phyloP scores from a whole-genome alignment of 2,329 filamentous ascomycete genomes.

The Cercospora sp. region DNA sequence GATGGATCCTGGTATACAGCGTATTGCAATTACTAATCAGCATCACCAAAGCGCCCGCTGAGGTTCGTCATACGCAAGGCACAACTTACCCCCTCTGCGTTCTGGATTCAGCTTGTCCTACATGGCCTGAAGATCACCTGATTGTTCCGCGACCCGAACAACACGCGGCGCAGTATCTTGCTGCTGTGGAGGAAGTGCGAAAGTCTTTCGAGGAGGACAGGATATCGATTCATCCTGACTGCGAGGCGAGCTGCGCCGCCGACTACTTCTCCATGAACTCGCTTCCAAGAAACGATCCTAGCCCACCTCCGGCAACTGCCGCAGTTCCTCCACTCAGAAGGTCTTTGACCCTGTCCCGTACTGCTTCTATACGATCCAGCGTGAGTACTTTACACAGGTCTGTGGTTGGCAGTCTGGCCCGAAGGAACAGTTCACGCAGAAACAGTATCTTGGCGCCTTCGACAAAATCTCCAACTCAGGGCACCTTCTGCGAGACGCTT shows the following conservation, averaged over 20 bases:
- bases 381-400: slow-evolving; percentile 35
- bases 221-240: slow-evolving; percentile 48
- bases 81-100: slow-evolving; percentile 62
- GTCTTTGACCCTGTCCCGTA: slow-evolving; percentile 33
- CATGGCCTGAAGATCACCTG: slow-evolving; percentile 38
- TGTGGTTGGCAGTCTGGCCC: slow-evolving; percentile 32
- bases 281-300: slow-evolving; percentile 25
- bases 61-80: slow-evolving; percentile 59
- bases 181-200: slow-evolving; percentile 18
- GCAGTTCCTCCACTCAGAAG: slow-evolving; percentile 23
- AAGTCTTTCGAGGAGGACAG: slow-evolving; percentile 26
- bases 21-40: slow-evolving; percentile 70
- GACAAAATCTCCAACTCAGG: slow-evolving; percentile 34
- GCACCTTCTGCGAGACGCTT: slow-evolving; percentile 41
- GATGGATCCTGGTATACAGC: slow-evolving; percentile 76
- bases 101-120: slow-evolving; percentile 43
- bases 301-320: slow-evolving; percentile 24
- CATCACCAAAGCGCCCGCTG: slow-evolving; percentile 59
- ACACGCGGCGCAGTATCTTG: slow-evolving; percentile 3
- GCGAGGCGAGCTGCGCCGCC: slow-evolving; percentile 44
- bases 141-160: slow-evolving; percentile 2
- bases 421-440: slow-evolving; percentile 24
- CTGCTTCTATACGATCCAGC: slow-evolving; percentile 41
- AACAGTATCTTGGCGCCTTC: slow-evolving; percentile 13
- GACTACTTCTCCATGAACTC: slow-evolving; percentile 37